phyloP scores from a whole-genome alignment of 257 asterid species.

The Penstemon davidsonii region DNA sequence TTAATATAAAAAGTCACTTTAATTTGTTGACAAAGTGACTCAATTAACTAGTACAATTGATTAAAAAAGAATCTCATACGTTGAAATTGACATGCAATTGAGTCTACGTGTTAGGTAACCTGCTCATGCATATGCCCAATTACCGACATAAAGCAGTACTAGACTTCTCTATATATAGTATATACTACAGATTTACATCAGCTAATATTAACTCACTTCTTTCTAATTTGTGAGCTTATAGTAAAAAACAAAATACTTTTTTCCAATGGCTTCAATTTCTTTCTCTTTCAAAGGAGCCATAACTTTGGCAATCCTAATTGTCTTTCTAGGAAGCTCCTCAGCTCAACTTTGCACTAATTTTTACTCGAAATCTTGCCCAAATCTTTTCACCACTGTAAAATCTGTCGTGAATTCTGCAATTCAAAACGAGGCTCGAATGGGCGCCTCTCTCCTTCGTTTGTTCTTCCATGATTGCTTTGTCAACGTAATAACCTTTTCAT shows the following conservation, averaged over 20 bases:
- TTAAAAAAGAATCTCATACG: constrained; percentile 11
- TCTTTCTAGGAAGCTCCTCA: constrained; percentile 46
- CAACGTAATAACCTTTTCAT: constrained; percentile 42
- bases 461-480: constrained; percentile 94
- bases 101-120: constrained; percentile 71
- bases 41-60: not conserved
- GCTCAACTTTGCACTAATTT: constrained; percentile 67
- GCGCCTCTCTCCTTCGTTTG: constrained; percentile 89
- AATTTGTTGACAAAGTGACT: constrained; percentile 32
- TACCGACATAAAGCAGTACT: constrained; percentile 24
- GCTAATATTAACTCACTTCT: constrained; percentile 25
- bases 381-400: constrained; percentile 46
- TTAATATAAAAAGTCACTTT: constrained; percentile 3
- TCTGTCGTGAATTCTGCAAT: constrained; percentile 60
- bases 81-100: constrained; percentile 48
- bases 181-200: constrained; percentile 27
- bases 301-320: constrained; percentile 39
- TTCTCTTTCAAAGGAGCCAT: constrained; percentile 30
- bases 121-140: constrained; percentile 34
- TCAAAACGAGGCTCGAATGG: constrained; percentile 73
- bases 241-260: not conserved
- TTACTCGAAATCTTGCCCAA: constrained; percentile 67
- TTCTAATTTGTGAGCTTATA: not conserved
- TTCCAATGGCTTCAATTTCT: constrained; percentile 51
- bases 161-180: constrained; percentile 31